These are phyloP conservation scores for Penicillium daleae DNA, from an alignment of 495 filamentous ascomycete species.

Conservation along the genomic window DNA sequence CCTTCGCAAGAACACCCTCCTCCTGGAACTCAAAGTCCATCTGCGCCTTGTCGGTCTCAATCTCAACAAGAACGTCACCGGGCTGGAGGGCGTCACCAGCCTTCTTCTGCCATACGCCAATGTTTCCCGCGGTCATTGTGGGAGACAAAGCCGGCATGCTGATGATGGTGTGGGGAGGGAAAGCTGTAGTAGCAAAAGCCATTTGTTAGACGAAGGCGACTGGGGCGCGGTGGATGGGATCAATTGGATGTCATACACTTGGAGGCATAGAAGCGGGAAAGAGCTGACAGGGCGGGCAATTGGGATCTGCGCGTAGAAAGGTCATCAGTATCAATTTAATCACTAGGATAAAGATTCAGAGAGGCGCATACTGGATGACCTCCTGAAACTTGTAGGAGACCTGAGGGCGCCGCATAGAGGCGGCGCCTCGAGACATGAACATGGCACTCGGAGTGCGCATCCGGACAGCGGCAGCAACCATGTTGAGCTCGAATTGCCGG, in stretches of 20 bases:
- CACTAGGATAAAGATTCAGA: constrained; percentile 1
- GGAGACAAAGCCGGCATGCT: constrained; percentile 98
- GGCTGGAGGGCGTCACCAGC: constrained; percentile 83
- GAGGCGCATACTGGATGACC: constrained; percentile 43
- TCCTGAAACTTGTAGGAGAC: constrained; percentile 49
- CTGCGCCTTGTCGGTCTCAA: constrained; percentile 99
- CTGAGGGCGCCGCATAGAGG: constrained; percentile 49
- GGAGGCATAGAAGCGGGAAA: constrained; percentile 75
- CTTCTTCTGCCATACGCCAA: constrained; percentile 98
- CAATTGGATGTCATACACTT: constrained; percentile 61
- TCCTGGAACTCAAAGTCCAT: constrained; percentile 99
- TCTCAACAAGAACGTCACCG: constrained; percentile 98
- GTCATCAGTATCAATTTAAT: constrained; percentile 27
- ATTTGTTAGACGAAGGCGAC: constrained; percentile 25
- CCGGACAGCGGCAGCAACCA: constrained; percentile 52
- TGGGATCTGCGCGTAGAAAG: constrained; percentile 38
- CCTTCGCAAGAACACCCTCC: constrained; percentile 93
- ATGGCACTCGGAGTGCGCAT: constrained; percentile 54
- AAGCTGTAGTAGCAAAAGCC: constrained; percentile 56
- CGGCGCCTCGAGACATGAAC: constrained; percentile 48
- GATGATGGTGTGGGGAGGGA: constrained; percentile 90
- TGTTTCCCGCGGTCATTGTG: constrained; percentile 96
- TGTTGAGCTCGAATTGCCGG: constrained; percentile 39
- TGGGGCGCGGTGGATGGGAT: constrained; percentile 10
- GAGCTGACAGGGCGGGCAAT: constrained; percentile 60